Evolutionary conservation across 1,284 basidiomycete genomes (phyloP).

Genomic region (Cutaneotrichosporon mucoides): DNA sequence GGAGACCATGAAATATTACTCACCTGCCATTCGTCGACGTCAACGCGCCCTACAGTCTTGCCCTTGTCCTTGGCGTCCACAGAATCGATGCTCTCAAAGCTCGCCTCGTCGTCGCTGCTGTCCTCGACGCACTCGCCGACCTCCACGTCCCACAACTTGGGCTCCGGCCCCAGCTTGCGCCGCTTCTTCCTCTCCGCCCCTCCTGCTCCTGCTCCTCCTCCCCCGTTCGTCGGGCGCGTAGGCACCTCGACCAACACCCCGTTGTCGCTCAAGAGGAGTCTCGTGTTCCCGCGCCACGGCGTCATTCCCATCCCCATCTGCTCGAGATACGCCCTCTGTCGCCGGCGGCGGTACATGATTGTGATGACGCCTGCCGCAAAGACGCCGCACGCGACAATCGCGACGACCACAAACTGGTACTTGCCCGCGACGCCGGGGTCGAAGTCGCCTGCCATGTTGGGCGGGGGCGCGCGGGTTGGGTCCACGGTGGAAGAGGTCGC

Average conservation of each 20-base stretch:
- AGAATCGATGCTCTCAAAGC: not conserved
- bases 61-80: not conserved
- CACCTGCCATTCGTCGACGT: conserved; percentile 9
- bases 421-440: conserved; percentile 9
- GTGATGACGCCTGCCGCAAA: conserved; percentile 21
- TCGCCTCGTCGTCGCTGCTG: not conserved
- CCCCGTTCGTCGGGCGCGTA: not conserved
- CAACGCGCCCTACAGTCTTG: not conserved
- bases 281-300: conserved; percentile 5
- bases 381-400: conserved; percentile 27
- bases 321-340: conserved; percentile 4
- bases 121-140: not conserved
- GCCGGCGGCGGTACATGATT: conserved; percentile 21
- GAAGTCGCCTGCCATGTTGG: not conserved
- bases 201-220: too few species aligned
- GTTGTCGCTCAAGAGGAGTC: conserved; percentile 4
- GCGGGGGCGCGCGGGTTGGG: too few species aligned
- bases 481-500: too few species aligned
- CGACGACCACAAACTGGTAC: conserved; percentile 31
- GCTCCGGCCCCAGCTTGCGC: conserved; percentile 9
- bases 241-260: conserved; percentile 11
- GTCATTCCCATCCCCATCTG: not conserved
- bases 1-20: not conserved
- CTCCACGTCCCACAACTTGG: conserved; percentile 13
- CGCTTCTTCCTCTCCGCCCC: not conserved